Conservation (phyloP, 495 filamentous ascomycete genomes). For the Talaromyces thailandensis region DNA sequence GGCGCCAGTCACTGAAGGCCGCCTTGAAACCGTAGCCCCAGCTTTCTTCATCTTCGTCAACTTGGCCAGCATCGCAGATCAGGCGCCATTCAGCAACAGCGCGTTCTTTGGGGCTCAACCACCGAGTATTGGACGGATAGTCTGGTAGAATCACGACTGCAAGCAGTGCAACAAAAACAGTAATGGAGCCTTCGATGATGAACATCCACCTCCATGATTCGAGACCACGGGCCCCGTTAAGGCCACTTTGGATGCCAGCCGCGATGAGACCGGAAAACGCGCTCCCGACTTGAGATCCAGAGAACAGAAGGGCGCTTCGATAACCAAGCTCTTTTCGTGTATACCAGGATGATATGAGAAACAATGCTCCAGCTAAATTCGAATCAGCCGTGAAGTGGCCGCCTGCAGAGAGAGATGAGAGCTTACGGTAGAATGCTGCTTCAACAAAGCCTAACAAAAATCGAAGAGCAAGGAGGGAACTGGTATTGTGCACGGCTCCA, state of each 20-base stretch:
- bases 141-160: constrained; percentile 62
- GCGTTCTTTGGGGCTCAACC: constrained; percentile 63
- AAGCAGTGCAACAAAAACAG: constrained; percentile 40
- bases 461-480: constrained; percentile 52
- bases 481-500: background rate
- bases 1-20: constrained; percentile 64
- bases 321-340: constrained; percentile 79
- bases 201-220: constrained; percentile 96
- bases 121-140: constrained; percentile 67
- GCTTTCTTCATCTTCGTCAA: constrained; percentile 51
- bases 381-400: constrained; percentile 42
- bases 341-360: constrained; percentile 89
- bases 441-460: constrained; percentile 80
- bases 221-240: constrained; percentile 69
- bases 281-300: constrained; percentile 80
- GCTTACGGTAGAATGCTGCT: constrained; percentile 54
- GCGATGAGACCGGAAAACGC: constrained; percentile 85
- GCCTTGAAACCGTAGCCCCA: constrained; percentile 60
- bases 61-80: constrained; percentile 67
- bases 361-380: constrained; percentile 91
- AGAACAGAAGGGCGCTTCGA: constrained; percentile 83
- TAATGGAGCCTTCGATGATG: constrained; percentile 66
- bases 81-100: constrained; percentile 61
- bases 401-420: constrained; percentile 11
- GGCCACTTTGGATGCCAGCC: constrained; percentile 78